These are phyloP conservation scores for Magnusiomyces clavatus DNA, from an alignment of 1,139 yeast species.

Conservation along the genomic window DNA sequence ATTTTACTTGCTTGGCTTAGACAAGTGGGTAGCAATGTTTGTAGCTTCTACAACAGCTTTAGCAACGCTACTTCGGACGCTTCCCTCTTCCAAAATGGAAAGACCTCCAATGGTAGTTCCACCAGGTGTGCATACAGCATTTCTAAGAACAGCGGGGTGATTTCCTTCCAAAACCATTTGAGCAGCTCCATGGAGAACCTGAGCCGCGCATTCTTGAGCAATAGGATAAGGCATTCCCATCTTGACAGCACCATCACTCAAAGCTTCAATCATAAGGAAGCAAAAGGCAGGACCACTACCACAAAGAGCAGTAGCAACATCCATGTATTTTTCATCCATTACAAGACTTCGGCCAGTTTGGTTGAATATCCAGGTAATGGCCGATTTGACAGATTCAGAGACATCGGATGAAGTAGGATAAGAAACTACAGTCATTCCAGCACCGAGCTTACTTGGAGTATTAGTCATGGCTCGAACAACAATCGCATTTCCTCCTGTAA, in stretches of 20 bases:
- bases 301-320: constrained; percentile 89
- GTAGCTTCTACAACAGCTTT: constrained; percentile 91
- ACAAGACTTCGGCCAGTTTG: constrained; percentile 44
- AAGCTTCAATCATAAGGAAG: constrained; percentile 78
- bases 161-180: constrained; percentile 71
- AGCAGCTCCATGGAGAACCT: constrained; percentile 94
- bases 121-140: constrained; percentile 93
- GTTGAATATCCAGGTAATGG: constrained; percentile 50
- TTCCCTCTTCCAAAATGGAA: constrained; percentile 84
- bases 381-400: constrained; percentile 48
- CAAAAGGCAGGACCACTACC: constrained; percentile 98
- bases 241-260: constrained; percentile 90
- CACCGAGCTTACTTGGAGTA: constrained; percentile 85
- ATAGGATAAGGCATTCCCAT: constrained; percentile 88
- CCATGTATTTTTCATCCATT: constrained; percentile 73
- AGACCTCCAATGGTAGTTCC: constrained; percentile 98
- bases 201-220: constrained; percentile 86
- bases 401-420: constrained; percentile 23
- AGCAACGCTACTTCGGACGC: constrained; percentile 79
- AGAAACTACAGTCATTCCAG: constrained; percentile 84
- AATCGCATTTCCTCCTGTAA: constrained; percentile 37
- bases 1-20: constrained; percentile 31
- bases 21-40: constrained; percentile 68
- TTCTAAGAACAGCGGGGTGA: constrained; percentile 87
- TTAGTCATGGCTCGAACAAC: constrained; percentile 96